Evolutionary conservation across 2,329 filamentous ascomycete genomes (phyloP), one percentile per base, ranked within the genome.

Genomic region (Fusarium sp.): DNA sequence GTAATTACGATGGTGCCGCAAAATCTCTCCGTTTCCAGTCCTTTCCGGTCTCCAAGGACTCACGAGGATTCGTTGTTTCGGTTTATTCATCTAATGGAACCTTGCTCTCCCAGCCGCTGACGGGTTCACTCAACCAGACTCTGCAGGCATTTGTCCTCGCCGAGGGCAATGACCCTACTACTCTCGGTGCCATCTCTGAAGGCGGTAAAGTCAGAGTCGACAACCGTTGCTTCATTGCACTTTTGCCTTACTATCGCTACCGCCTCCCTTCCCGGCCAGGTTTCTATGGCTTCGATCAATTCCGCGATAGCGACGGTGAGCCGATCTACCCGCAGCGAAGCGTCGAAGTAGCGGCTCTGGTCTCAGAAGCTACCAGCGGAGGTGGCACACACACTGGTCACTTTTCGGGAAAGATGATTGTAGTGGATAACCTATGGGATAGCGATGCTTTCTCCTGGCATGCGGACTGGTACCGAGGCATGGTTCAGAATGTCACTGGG

Each of bases 371-470:
- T 6, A 36, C 55, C 13, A 43, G 18, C 6, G 65, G 67, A 4
- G 68, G 65, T 0, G 63, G 34, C n/a, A 56, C 43, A 0, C 60
- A 70, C 39, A 51, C 64, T 3, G 72, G 72, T 10, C 52, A 68
- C 16, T 67, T 73, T 37, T 62, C 53, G 3, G 51, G 30, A 28
- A 74, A 74, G 52, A 18, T 72, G 40, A 69, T 74, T 34, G 61
- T 72, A 40, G 61, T 74, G 57, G 63, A 73, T 51, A 72, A 65
- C 27, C 56, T 72, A 6, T 13, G 53, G 6, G 69, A 73, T 60
- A 62, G 48, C 41, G 71, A 73, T 39, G 72, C 72, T 3, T 72
- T 70, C 40, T 65, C 71, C 7, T 66, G 66, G 65, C 72, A 74
- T 37, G 72, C 72, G 4, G 71, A 73, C 36, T 74, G 72, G 72